Conservation (phyloP, 1,284 basidiomycete species). For the Papiliotrema terrestris region DNA sequence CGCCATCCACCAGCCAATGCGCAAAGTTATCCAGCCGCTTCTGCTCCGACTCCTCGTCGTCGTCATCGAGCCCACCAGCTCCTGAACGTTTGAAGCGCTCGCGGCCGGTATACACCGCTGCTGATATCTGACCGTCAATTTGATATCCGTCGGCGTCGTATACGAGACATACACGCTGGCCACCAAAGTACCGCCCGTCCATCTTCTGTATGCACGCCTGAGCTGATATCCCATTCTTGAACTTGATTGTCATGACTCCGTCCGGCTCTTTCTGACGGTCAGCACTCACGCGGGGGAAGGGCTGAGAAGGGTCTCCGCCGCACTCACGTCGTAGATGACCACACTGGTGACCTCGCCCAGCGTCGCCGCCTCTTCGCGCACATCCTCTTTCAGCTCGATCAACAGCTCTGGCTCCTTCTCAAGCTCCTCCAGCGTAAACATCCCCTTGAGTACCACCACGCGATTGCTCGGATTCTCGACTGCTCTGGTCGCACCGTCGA, state of each 20-base stretch:
- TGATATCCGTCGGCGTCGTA: neutral
- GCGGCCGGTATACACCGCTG: constrained; percentile 72
- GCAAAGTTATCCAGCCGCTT: constrained; percentile 82
- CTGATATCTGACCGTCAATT: constrained; percentile 59
- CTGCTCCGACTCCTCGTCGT: constrained; percentile 64
- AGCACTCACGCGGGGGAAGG: neutral
- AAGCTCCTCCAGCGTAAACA: constrained; percentile 87
- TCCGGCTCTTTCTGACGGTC: constrained; percentile 75
- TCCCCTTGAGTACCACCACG: constrained; percentile 87
- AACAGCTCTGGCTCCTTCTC: constrained; percentile 82
- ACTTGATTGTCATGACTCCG: constrained; percentile 95
- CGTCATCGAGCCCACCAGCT: constrained; percentile 40
- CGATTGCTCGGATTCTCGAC: constrained; percentile 60
- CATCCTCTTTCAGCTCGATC: constrained; percentile 92
- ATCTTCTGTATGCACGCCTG: constrained; percentile 93
- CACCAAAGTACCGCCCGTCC: constrained; percentile 90
- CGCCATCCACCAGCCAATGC: constrained; percentile 63
- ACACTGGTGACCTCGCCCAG: constrained; percentile 96
- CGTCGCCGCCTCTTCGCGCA: constrained; percentile 85
- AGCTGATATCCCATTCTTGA: constrained; percentile 80
- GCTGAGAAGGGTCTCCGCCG: neutral
- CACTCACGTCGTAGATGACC: constrained; percentile 87
- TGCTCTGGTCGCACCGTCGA: constrained; percentile 25
- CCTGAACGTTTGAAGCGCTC: constrained; percentile 76
- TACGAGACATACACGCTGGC: constrained; percentile 51